phyloP scores from a whole-genome alignment of 2,329 filamentous ascomycete genomes.

The Thermomyces lanuginosus region DNA sequence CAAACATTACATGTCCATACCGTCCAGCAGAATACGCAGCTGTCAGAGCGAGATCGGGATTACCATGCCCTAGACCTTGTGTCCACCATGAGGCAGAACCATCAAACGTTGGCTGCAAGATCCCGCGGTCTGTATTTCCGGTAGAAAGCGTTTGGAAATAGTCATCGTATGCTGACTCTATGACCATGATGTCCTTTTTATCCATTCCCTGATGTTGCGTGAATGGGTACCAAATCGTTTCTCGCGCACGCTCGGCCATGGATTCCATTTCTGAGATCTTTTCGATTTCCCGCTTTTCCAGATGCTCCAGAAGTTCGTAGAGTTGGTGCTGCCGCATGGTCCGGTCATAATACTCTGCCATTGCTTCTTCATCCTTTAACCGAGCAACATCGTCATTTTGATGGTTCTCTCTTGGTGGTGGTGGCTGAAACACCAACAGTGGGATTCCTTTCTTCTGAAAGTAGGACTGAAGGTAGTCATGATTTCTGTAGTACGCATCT shows the following conservation, averaged over 20 bases:
- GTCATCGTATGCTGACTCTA: slow-evolving; percentile 67
- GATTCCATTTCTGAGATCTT: slow-evolving; percentile 44
- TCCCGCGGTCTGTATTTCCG: slow-evolving; percentile 8
- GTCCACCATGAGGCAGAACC: slow-evolving; percentile 87
- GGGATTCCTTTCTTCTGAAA: slow-evolving; percentile 45
- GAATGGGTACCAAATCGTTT: slow-evolving; percentile 71
- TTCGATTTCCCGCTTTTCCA: slow-evolving; percentile 38
- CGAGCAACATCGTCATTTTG: slow-evolving; percentile 15
- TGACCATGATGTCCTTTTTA: slow-evolving; percentile 49
- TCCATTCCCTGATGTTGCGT: slow-evolving; percentile 57
- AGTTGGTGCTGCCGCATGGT: slow-evolving; percentile 27
- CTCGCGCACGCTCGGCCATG: slow-evolving; percentile 45
- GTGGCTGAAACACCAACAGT: slow-evolving; percentile 40
- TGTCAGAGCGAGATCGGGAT: slow-evolving; percentile 52
- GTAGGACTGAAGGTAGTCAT: slow-evolving; percentile 50
- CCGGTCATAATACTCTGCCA: slow-evolving; percentile 48
- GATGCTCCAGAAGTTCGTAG: slow-evolving; percentile 31
- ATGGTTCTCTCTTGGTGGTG: slow-evolving; percentile 33
- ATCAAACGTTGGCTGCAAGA: slow-evolving; percentile 55
- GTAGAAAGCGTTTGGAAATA: slow-evolving; percentile 51
- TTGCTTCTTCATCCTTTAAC: slow-evolving; percentile 37
- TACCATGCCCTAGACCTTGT: slow-evolving; percentile 68
- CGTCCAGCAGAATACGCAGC: slow-evolving; percentile 68
- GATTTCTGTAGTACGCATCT: slow-evolving; percentile 50
- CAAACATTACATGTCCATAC: slow-evolving; percentile 83